Conservation (phyloP, 257 asterid genomes). For the Paraleonurus japonicus region DNA sequence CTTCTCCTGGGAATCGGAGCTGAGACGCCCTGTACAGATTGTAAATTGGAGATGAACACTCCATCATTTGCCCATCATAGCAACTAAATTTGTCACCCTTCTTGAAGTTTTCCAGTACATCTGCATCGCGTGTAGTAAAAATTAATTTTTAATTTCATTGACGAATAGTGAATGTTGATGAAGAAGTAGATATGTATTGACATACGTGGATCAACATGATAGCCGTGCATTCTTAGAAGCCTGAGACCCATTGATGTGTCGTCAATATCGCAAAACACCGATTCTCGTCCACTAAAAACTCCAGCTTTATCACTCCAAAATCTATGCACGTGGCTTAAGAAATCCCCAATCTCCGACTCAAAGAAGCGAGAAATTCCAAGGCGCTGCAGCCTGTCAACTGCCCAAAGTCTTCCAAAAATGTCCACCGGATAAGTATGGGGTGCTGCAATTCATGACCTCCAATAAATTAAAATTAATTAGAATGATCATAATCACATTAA, state of each 20-base stretch:
- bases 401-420: conserved; percentile 52
- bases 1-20: conserved; percentile 45
- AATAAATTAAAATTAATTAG: too few relatives aligned
- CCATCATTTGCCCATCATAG: conserved; percentile 36
- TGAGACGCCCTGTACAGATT: conserved; percentile 52
- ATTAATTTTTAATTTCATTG: background rate
- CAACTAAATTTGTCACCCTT: conserved; percentile 38
- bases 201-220: conserved; percentile 35
- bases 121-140: conserved; percentile 17
- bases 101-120: conserved; percentile 45
- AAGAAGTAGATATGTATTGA: background rate
- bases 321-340: conserved; percentile 36
- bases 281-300: conserved; percentile 43
- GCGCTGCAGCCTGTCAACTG: conserved; percentile 55
- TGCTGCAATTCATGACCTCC: conserved; percentile 28
- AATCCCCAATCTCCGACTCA: conserved; percentile 34
- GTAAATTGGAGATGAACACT: conserved; percentile 40
- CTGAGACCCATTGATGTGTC: conserved; percentile 56
- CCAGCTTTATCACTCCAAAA: conserved; percentile 49
- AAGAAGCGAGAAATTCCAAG: conserved; percentile 54
- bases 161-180: background rate
- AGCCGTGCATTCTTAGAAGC: conserved; percentile 52
- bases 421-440: conserved; percentile 52
- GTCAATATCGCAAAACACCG: too few relatives aligned
- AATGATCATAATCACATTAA: too few relatives aligned